These are phyloP conservation scores for Flaveria sonorensis DNA, from an alignment of 129 eudicot species.

Conservation along the genomic window DNA sequence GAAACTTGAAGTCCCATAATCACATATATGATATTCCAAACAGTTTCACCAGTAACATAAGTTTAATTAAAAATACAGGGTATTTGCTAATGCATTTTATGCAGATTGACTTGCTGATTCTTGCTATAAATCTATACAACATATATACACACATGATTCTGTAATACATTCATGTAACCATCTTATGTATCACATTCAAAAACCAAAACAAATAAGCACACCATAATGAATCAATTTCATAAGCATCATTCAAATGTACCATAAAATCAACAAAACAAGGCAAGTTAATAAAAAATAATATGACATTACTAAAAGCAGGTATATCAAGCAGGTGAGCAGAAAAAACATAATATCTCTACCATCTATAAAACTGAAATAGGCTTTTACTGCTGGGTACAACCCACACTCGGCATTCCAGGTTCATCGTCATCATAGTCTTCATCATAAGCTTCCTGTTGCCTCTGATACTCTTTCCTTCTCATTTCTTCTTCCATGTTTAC, in stretches of 20 bases:
- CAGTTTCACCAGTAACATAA: no score
- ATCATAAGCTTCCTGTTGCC: conserved; percentile 54
- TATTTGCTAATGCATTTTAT: no score
- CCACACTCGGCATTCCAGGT: conserved; percentile 46
- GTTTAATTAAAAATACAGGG: no score
- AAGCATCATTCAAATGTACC: conserved; percentile 18
- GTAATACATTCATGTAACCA: no score
- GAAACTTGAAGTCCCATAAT: no score
- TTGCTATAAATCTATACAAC: no score
- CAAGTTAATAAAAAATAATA: conserved; percentile 14
- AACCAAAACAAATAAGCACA: background rate
- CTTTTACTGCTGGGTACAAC: conserved; percentile 60
- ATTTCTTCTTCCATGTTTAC: conserved; percentile 67
- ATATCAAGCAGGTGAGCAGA: background rate
- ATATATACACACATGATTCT: no score
- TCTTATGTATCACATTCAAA: background rate
- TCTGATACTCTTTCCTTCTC: conserved; percentile 50
- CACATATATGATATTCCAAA: no score
- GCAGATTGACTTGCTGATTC: no score
- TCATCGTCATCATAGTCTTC: conserved; percentile 61
- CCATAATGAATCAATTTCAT: background rate
- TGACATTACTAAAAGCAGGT: conserved; percentile 1
- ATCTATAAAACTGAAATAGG: conserved; percentile 15
- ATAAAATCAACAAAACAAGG: conserved; percentile 20
- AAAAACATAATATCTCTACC: background rate